Base-by-base conservation (phyloP, 352 stramenopile species). In the Phytophthora sp. region DNA sequence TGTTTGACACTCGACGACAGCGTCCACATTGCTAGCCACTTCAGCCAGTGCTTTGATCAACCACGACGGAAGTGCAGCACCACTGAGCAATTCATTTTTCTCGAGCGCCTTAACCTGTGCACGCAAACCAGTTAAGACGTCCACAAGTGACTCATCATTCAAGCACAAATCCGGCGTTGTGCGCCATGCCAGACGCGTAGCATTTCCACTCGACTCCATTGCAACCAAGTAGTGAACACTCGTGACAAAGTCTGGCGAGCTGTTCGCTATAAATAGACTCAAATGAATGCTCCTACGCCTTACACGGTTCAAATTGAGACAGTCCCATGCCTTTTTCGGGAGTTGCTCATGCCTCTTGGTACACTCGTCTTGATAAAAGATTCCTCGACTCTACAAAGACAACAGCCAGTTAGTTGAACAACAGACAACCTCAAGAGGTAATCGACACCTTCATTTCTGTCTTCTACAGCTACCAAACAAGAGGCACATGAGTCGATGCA, bases 11-110 rank as follows among this genome's bases (percentile, higher is more conserved):
- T 93, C 85, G 16, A 95, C 82, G 18, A 93, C 84, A 2, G 84
- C 71, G 54, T 95, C 87, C 26, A 88, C 85, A 49, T 87, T 95
- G 62, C 84, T 87, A 15, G 86, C 84, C n/a, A 95, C 84, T 29
- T 94, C 85, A 0, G 85, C 80, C 45, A 95, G 57, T 5, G 84
- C 84, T 39, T 89, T 84, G 21, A 90, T 69, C 2, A 95, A 68
- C 87, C 87, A 95, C 7, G 80, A 31, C 0, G 85, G 85, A 18
- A 95, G 61, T 21, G 80, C 77, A 21, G 82, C 76, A 30, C 85
- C 84, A 57, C 76, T 94, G 6, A 93, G 61, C 36, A 95, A 69
- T 27, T 94, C 87, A 50, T 93, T 93, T 42, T 83, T 80, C 70
- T 95, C 85, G 23, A 94, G 69, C 20, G 82, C 67, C 20, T 84